phyloP scores from a whole-genome alignment of 2,329 filamentous ascomycete genomes.

The Furcasterigmium furcatum region DNA sequence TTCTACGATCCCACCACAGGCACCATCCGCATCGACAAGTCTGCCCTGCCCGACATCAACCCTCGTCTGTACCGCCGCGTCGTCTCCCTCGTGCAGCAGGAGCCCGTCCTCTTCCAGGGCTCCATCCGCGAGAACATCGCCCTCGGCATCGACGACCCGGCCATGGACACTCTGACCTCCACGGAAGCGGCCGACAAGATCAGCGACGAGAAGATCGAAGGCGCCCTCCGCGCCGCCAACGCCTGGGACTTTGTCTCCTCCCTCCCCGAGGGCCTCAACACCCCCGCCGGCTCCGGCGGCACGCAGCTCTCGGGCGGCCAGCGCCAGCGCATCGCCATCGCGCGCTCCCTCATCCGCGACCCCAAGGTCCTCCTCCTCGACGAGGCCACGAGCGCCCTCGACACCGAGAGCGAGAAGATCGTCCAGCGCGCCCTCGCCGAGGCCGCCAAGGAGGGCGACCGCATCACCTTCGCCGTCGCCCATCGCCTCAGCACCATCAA shows the following conservation, averaged over 20 bases:
- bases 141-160: slow-evolving; percentile 26
- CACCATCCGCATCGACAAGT: slow-evolving; percentile 40
- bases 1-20: slow-evolving; percentile 43
- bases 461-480: slow-evolving; percentile 62
- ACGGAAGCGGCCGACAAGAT: slow-evolving; percentile 9
- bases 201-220: slow-evolving; percentile 31
- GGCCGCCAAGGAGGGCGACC: slow-evolving; percentile 22
- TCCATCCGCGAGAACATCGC: slow-evolving; percentile 45
- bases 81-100: slow-evolving; percentile 56
- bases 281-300: slow-evolving; percentile 63
- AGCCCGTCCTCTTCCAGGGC: slow-evolving; percentile 48
- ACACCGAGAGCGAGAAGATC: slow-evolving; percentile 62
- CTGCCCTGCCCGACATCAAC: slow-evolving; percentile 36
- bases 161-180: slow-evolving; percentile 17
- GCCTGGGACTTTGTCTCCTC: slow-evolving; percentile 41
- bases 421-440: slow-evolving; percentile 59
- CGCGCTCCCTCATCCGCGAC: slow-evolving; percentile 64
- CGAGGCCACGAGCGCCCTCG: slow-evolving; percentile 65
- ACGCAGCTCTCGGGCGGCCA: slow-evolving; percentile 71
- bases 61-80: slow-evolving; percentile 47
- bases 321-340: slow-evolving; percentile 70
- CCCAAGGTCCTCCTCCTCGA: slow-evolving; percentile 68
- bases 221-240: slow-evolving; percentile 44
- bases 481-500: slow-evolving; percentile 56
- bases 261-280: slow-evolving; percentile 49